phyloP scores from a whole-genome alignment of 495 filamentous ascomycete species.

The Parachaetomium inaequale region DNA sequence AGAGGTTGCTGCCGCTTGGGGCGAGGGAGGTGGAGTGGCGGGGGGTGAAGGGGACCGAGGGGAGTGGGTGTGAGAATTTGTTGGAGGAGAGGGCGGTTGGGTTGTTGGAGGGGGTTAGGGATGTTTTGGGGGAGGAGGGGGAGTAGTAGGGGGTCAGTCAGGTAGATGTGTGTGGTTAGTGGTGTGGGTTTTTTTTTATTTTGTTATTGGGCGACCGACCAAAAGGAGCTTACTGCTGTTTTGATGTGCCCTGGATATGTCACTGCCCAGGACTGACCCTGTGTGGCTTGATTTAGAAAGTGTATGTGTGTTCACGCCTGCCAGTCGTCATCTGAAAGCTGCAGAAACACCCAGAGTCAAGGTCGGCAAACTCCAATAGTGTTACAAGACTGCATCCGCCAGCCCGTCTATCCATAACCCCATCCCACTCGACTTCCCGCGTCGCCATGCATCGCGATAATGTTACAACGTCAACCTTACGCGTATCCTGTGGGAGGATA shows the following conservation, averaged over 20 bases:
- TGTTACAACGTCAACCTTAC: background rate
- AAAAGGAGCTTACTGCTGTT: background rate
- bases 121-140: constrained; percentile 43
- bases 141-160: constrained; percentile 27
- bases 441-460: background rate
- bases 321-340: background rate
- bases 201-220: constrained; percentile 8
- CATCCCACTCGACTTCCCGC: background rate
- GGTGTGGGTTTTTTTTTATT: background rate
- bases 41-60: constrained; percentile 37
- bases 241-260: background rate
- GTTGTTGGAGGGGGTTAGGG: constrained; percentile 56
- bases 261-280: background rate
- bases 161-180: background rate
- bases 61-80: constrained; percentile 49
- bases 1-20: constrained; percentile 66
- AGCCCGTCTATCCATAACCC: background rate
- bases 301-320: background rate
- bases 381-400: background rate
- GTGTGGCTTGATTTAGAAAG: background rate
- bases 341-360: background rate
- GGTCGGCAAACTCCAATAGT: background rate
- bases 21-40: constrained; percentile 66
- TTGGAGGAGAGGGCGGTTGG: constrained; percentile 70
- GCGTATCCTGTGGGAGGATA: background rate